Percentiles rank a stretch among this genome's conserved stretches.
Conservation (phyloP, 768 basidiomycete genomes). For the Pisolithus microcarpus region DNA sequence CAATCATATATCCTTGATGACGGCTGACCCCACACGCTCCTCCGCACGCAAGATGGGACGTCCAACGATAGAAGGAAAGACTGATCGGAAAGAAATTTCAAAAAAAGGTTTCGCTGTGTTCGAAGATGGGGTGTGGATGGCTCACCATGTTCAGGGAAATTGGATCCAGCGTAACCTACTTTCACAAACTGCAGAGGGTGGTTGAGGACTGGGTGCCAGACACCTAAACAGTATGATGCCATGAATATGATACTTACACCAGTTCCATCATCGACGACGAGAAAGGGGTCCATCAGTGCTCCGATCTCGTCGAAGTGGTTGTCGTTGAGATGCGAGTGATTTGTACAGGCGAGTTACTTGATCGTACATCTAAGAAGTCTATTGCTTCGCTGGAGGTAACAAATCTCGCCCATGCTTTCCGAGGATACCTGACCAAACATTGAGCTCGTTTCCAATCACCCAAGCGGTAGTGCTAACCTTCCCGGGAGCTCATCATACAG, state of each 20-base stretch:
- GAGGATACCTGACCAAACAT: constrained; percentile 56
- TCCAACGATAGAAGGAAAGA: constrained; percentile 95
- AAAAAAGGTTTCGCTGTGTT: background rate
- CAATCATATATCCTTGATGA: constrained; percentile 98
- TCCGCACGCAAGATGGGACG: constrained; percentile 96
- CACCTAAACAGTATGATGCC: constrained; percentile 2
- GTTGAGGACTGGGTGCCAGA: background rate
- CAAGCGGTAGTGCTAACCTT: constrained; percentile 40
- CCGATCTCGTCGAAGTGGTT: background rate
- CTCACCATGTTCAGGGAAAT: constrained; percentile 91
- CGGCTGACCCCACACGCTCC: constrained; percentile 78
- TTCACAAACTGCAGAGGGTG: constrained; percentile 67
- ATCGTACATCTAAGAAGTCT: constrained; percentile 68
- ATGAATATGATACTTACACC: constrained; percentile 47
- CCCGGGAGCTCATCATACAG: constrained; percentile 93
- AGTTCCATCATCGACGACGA: constrained; percentile 86
- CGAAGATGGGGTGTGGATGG: background rate
- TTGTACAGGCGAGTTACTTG: background rate
- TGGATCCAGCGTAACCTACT: constrained; percentile 85
- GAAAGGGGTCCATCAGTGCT: constrained; percentile 33
- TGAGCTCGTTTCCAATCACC: constrained; percentile 5
- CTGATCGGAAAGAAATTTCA: constrained; percentile 30
- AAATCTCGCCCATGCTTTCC: constrained; percentile 93
- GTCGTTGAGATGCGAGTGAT: background rate
- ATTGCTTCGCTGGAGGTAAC: constrained; percentile 96